Percentiles rank a stretch among this genome's conserved stretches.
These are phyloP conservation scores for Fusarium falciforme DNA, from an alignment of 2,329 filamentous ascomycete genomes.

Conservation along the genomic window DNA sequence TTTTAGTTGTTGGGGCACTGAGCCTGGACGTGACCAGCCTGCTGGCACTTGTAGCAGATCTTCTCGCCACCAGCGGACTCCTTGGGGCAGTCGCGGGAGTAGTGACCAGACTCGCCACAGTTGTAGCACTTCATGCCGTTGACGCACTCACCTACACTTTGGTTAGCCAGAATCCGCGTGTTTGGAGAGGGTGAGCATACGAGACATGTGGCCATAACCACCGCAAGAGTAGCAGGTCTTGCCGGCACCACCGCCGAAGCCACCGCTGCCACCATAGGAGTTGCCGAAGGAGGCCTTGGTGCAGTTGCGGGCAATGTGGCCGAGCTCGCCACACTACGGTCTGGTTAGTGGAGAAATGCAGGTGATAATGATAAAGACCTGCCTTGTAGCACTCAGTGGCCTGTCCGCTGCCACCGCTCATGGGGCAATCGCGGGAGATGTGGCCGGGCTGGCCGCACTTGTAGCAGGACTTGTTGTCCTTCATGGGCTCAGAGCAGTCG, in stretches of 20 bases:
- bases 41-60: slow-evolving; percentile 97
- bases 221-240: slow-evolving; percentile 99
- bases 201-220: slow-evolving; percentile 95
- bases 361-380: slow-evolving; percentile 16
- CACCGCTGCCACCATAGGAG: slow-evolving; percentile 57
- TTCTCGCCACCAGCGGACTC: slow-evolving; percentile 89
- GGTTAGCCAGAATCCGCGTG: slow-evolving; percentile 28
- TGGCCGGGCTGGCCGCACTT: slow-evolving; percentile 86
- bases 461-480: slow-evolving; percentile 85
- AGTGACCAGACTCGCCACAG: slow-evolving; percentile 93
- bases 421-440: slow-evolving; percentile 88
- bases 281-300: slow-evolving; percentile 71
- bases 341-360: slow-evolving; percentile 13
- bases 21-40: slow-evolving; percentile 89
- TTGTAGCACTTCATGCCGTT: slow-evolving; percentile 99
- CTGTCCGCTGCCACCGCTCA: slow-evolving; percentile 60
- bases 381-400: slow-evolving; percentile 90
- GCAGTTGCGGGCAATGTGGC: slow-evolving; percentile 96
- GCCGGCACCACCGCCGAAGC: slow-evolving; percentile 65
- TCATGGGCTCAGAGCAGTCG: slow-evolving; percentile 89
- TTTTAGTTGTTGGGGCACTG: slow-evolving; percentile 85
- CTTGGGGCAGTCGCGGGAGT: slow-evolving; percentile 95
- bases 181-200: slow-evolving; percentile 54
- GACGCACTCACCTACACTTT: slow-evolving; percentile 81
- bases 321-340: slow-evolving; percentile 84